These are phyloP conservation scores for Penstemon davidsonii DNA, from an alignment of 257 asterid species.

Conservation along the genomic window DNA sequence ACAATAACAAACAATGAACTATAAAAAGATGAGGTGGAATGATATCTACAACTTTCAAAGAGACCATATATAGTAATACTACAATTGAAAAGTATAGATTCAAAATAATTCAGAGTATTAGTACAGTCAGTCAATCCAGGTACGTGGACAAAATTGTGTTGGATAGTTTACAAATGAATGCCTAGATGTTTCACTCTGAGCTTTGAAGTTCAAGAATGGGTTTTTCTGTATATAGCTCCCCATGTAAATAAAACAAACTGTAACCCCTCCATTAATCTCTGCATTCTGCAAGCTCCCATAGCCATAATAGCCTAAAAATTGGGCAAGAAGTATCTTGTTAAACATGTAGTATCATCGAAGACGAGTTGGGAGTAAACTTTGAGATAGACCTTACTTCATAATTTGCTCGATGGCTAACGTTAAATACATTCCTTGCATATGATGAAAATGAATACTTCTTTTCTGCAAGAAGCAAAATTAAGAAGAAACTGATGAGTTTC, in stretches of 20 bases:
- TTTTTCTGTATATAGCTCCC: background rate
- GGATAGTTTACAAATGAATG: background rate
- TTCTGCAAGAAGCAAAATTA: slow-evolving; percentile 15
- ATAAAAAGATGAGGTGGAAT: too few species aligned
- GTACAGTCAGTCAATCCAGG: background rate
- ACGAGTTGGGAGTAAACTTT: background rate
- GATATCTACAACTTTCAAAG: too few species aligned
- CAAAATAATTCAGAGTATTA: background rate
- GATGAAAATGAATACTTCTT: slow-evolving; percentile 2
- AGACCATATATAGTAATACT: background rate
- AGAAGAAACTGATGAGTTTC: background rate
- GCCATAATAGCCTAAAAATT: slow-evolving; percentile 13
- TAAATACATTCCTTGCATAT: slow-evolving; percentile 14
- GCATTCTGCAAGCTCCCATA: slow-evolving; percentile 14
- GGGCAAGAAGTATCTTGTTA: background rate
- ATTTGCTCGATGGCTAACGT: slow-evolving; percentile 13
- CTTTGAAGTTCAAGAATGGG: background rate
- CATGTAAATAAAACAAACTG: background rate
- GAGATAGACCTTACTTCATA: slow-evolving; percentile 28
- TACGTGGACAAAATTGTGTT: background rate
- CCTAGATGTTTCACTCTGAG: background rate
- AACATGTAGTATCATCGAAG: background rate
- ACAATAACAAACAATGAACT: too few species aligned
- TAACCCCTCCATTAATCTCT: background rate
- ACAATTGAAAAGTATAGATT: background rate